phyloP scores from a whole-genome alignment of 2,329 filamentous ascomycete genomes.

The Eurotiales sp. region DNA sequence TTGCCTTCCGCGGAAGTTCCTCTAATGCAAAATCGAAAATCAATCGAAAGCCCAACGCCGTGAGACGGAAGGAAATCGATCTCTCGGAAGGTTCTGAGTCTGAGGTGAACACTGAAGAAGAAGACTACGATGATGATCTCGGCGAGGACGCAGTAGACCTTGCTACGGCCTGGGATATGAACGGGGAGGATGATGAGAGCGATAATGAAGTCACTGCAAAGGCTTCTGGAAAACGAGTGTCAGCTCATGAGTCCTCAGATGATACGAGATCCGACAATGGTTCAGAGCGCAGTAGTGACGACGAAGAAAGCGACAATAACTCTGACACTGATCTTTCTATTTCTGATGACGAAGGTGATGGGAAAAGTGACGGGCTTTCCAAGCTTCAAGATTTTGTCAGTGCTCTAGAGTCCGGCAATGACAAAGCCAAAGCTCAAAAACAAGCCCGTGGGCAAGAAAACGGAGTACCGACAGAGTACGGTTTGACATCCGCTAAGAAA shows the following conservation, averaged over 20 bases:
- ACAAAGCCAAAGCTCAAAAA: conserved; percentile 30
- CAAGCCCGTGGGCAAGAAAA: conserved; percentile 55
- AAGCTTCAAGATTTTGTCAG: conserved; percentile 67
- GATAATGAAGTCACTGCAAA: conserved; percentile 28
- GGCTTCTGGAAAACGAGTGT: conserved; percentile 25
- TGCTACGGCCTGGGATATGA: conserved; percentile 58
- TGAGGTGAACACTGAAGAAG: conserved; percentile 30
- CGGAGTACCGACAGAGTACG: conserved; percentile 58
- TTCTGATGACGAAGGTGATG: conserved; percentile 46
- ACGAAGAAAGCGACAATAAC: conserved; percentile 42
- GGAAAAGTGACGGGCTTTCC: conserved; percentile 52
- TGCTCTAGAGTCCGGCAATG: conserved; percentile 51
- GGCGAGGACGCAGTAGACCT: conserved; percentile 63
- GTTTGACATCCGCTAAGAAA: conserved; percentile 59
- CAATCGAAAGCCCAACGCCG: conserved; percentile 26
- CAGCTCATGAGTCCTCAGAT: conserved; percentile 13
- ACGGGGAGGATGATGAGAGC: conserved; percentile 42
- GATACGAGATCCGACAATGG: conserved; percentile 16
- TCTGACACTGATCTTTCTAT: conserved; percentile 50
- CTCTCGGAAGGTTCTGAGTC: conserved; percentile 50
- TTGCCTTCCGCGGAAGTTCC: conserved; percentile 63
- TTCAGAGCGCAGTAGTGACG: conserved; percentile 34
- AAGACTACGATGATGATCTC: conserved; percentile 59
- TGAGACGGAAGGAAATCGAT: conserved; percentile 40
- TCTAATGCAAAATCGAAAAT: conserved; percentile 36